Evolutionary conservation across 2,329 filamentous ascomycete species (phyloP), one percentile per base, ranked within the genome.

Genomic region (Sporothrix schenckii): DNA sequence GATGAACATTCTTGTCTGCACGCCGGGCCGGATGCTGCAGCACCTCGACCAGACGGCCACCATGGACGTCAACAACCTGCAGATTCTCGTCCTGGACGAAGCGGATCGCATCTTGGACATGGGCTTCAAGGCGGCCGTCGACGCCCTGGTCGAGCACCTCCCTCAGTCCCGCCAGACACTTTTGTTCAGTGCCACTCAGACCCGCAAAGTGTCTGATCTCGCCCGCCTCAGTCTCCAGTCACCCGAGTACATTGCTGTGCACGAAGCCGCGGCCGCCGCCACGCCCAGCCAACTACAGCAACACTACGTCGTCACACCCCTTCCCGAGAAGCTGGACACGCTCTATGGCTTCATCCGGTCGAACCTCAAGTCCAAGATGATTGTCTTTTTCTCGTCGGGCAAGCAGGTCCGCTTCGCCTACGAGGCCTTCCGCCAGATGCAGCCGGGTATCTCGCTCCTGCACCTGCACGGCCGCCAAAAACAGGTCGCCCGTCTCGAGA

Each of bases 1-100:
- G 74, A 98, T 99, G 94, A 99, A 98, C 78, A 98, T 99, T 63
- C 82, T 99, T 34, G 93, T 99, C 11, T 97, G 94, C 77, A 99
- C 95, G 1, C 95, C 95, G 0, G 95, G 95, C 1, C 88, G 95
- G 49, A 97, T 99, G 86, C 82, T 98, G 75, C 95, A 99, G 80
- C 95, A 99, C 80, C 84, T 99, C 76, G 94, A 97, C 77, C 94
- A 97, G 82, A 98, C 94, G 0, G 92, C 93, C 0, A 89, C 91
- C 21, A 91, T 99, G 77, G 93, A 94, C 74, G 91, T 94, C 73
- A 91, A 95, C 78, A 95, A 97, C 78, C 80, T 99, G 73, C 92
- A 97, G 81, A 92, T 99, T 79, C 83, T 99, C 66, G 94, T 99
- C 0, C 84, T 99, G 70, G 95, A 99, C 76, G 95, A 99, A 80